Evolutionary conservation across 2,329 filamentous ascomycete species (phyloP), one percentile per base, ranked within the genome.

Genomic region (Didymella arachidicola): DNA sequence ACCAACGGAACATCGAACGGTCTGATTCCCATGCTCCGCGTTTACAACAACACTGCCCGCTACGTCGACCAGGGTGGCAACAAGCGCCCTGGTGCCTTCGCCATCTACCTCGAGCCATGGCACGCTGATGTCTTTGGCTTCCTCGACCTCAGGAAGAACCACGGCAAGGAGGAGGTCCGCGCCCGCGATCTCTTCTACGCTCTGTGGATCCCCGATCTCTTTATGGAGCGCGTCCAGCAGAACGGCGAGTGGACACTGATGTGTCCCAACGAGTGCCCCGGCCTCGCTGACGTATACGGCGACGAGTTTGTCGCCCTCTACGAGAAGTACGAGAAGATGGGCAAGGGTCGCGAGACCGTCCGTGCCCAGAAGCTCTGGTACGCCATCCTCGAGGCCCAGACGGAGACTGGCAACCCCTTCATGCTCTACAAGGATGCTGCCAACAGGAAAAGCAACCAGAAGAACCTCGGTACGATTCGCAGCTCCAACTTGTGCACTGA

Each of bases 291-390:
- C 79, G 92, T 96, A 74, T 98, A 98, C 72, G 95, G 95, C 62
- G 95, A 98, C 0, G 94, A 98, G 81, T 99, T 98, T 64, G 93
- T 97, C 80, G 91, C 89, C 61, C 85, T 99, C 49, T 99, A 97
- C 79, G 91, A 95, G 79, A 80, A 80, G 75, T 99, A 99, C 75
- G 95, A 99, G 82, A 84, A 84, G 65, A 90, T 93, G 76, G 92
- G 92, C 69, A 89, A 90, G 72, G 94, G 95, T 65, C 92, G 93
- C 66, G 90, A 90, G 82, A 97, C 91, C 19, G 83, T 99, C 75
- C 95, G 96, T 80, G 95, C 95, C 25, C 95, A 99, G 85, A 99
- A 99, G 86, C 89, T 99, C 58, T 99, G 95, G 95, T 98, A 98
- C 77, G 93, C 94, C 67, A 97, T 99, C 66, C 87, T 99, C 46